phyloP scores from a whole-genome alignment of 345 rosid genomes.

The Populus pruinosa region DNA sequence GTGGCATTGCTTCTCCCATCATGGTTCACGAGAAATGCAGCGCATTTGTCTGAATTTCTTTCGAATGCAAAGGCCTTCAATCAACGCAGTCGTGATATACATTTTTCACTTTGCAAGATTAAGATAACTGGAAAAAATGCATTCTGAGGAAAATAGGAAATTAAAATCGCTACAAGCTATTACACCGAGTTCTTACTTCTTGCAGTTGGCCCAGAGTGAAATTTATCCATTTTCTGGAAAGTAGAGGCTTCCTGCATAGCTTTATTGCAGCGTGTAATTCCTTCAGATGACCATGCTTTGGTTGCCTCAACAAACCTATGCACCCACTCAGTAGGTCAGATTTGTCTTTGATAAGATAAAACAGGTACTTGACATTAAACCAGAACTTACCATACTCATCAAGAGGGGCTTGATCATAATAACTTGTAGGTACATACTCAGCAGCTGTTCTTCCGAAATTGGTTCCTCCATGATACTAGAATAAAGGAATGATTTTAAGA shows the following conservation, averaged over 20 bases:
- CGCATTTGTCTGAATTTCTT: slow-evolving; percentile 35
- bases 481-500: not conserved
- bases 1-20: slow-evolving; percentile 21
- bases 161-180: no score
- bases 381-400: slow-evolving; percentile 61
- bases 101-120: not conserved
- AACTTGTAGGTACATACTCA: slow-evolving; percentile 45
- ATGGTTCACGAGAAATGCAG: slow-evolving; percentile 60
- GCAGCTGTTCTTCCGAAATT: slow-evolving; percentile 62
- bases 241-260: slow-evolving; percentile 46
- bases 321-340: slow-evolving; percentile 1
- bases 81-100: not conserved
- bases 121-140: not conserved
- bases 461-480: slow-evolving; percentile 77
- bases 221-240: slow-evolving; percentile 31
- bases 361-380: not conserved
- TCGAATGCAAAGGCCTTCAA: slow-evolving; percentile 54
- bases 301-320: slow-evolving; percentile 57
- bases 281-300: slow-evolving; percentile 67
- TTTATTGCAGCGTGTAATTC: slow-evolving; percentile 60
- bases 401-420: slow-evolving; percentile 68
- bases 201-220: slow-evolving; percentile 40
- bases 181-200: slow-evolving; percentile 33
- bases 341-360: no score
- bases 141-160: not conserved